Evolutionary conservation across 495 filamentous ascomycete genomes (phyloP), one percentile per base, ranked within the genome.

Genomic region (Neurospora sp.): DNA sequence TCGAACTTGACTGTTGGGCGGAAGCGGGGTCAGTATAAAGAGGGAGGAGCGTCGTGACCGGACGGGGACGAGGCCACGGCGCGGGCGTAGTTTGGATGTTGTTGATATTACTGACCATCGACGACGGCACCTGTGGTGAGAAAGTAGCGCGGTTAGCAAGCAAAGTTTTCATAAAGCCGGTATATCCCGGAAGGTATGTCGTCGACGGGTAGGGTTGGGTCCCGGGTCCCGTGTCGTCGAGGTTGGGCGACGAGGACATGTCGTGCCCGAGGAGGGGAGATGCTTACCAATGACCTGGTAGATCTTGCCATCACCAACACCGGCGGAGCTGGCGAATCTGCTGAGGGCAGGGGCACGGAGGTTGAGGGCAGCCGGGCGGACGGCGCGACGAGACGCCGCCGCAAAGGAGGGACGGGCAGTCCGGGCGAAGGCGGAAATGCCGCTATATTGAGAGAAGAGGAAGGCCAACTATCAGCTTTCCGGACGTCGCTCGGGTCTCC

Each of bases 391-490:
- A 83, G 90, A 86, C 66, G 85, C 82, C 84, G 87, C 84, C 82
- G 88, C 87, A 83, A 89, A 88, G 81, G 91, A 88, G 82, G 91
- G 89, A 86, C 88, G 90, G 84, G 89, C 87, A 86, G 90, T 88
- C 87, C 90, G 89, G 87, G 90, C 88, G 85, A 93, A 89, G 86
- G 90, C 90, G 86, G 91, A 90, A 84, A 93, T 88, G 87, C 90
- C 91, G 90, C 91, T 93, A 84, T 83, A 75, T 62, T 20, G 39
- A 31, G 62, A 71, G 74, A 74, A 81, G 75, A 74, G 71, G 81
- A 81, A 76, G 71, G 69, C 72, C 78, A 69, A 71, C 73, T 74
- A 81, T 84, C 79, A 86, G 84, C 77, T 31, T 79, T 66, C 54
- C 27, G 54, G 54, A 66, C 54, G 54, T 66, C 54, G 23, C 27